Conservation (phyloP, 192 early-diverging fungal species). For the Coemansia guatemalensis region DNA sequence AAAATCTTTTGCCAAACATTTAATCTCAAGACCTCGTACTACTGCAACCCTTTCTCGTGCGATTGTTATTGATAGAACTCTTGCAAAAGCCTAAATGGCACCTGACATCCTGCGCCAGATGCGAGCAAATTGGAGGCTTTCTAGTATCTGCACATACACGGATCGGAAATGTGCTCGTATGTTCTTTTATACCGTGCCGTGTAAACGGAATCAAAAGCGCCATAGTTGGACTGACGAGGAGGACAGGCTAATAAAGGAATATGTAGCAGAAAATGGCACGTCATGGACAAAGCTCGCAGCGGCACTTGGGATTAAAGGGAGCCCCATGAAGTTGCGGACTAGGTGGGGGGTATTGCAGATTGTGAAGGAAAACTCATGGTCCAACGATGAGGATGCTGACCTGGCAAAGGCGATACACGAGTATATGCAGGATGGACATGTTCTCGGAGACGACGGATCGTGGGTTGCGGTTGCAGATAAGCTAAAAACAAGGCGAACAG, state of each 20-base stretch:
- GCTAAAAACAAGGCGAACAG: conserved; percentile 28
- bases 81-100: too few species aligned
- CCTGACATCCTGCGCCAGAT: too few species aligned
- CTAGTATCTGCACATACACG: too few species aligned
- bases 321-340: conserved; percentile 21
- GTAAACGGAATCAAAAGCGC: background rate
- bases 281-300: conserved; percentile 32
- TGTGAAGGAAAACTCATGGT: conserved; percentile 18
- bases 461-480: conserved; percentile 29
- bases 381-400: conserved; percentile 28
- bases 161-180: too few species aligned
- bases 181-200: too few species aligned
- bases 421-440: conserved; percentile 9
- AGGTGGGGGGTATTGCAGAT: conserved; percentile 39
- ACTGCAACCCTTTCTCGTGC: too few species aligned
- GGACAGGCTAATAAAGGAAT: conserved; percentile 15
- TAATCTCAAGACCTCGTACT: too few species aligned
- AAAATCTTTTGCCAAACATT: too few species aligned
- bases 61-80: too few species aligned
- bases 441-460: conserved; percentile 9
- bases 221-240: conserved; percentile 39
- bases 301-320: conserved; percentile 31
- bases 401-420: conserved; percentile 20
- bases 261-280: conserved; percentile 18
- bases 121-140: too few species aligned